Evolutionary conservation across 768 basidiomycete species (phyloP), one percentile per base, ranked within the genome.

Genomic region (Pholiota microspora): DNA sequence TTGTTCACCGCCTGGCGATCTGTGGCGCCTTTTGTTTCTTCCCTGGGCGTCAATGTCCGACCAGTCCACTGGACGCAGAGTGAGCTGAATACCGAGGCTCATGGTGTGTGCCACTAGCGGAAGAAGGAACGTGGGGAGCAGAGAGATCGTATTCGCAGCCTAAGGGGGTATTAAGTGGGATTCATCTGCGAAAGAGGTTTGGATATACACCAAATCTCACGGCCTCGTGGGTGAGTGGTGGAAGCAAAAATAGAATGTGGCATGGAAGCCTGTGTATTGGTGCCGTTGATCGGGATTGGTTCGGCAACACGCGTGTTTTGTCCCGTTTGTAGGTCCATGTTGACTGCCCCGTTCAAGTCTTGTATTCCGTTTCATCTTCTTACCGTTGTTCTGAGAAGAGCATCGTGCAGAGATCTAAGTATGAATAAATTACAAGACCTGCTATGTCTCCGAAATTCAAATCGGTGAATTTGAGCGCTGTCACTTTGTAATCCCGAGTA

Each of bases 281-380:
- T 18, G 48, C 48, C 38, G 51, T 18, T 51, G 49, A 49, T 55
- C 45, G 56, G 54, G 51, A 56, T 56, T 46, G 45, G 34, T 45
- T 34, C 49, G 38, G 46, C 38, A 42, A 23, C 27, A 54, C 62
- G 60, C 62, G 57, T 60, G 48, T 51, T 38, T 4, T 45, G 49
- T 54, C 60, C 53, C n/a, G 50, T 50, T 64, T 66, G 65, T 66
- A 63, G 65, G 65, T 66, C 65, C 65, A 66, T 64, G 57, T 59
- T 61, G 53, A 51, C 38, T 18, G 18, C 23, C 42, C 28, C 18
- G 15, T 48, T 31, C 31, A 31, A 31, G 7, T 31, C 29, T 6
- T 6, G 12, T 12, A 6, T 6, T 31, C 29, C 12, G 29, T 12
- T 31, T 12, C 29, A 31, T 31, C 12, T 31, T 31, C 6, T 31